Evolutionary conservation across 176 grass and related monocot species (phyloP), one percentile per base, ranked within the genome.

Genomic region (Cymbopogon citratus): DNA sequence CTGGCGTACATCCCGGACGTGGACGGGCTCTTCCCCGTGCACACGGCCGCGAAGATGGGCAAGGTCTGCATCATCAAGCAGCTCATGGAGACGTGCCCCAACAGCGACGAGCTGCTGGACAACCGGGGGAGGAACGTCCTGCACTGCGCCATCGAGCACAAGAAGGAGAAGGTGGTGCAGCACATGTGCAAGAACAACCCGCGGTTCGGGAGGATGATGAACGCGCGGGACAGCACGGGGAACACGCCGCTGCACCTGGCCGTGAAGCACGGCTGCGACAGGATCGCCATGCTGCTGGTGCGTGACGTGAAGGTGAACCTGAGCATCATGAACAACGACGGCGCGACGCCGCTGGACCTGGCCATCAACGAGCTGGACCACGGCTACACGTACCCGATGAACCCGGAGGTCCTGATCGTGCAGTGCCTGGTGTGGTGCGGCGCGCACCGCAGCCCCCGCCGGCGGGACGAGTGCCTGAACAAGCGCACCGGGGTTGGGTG

Each of bases 231-330:
- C 71, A 5, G 63, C 7, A 0, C n/a, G 6, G 83, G 83, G 19
- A 86, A 90, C 52, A 90, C 88, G 19, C 88, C 88, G 23, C 73
- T 90, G 43, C 88, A 90, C 77, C 76, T 90, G 48, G 84, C 88
- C 2, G 80, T 90, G 59, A 41, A 14, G 34, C 38, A 43, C 45
- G 70, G 62, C 11, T 1, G 36, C 66, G 23, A 67, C 33, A 11
- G 21, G 3, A 71, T 38, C 7, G 43, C 66, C 40, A 10, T 38
- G 33, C 68, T 61, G 35, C 74, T 90, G 10, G 3, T 75, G 21
- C 19, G 28, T 18, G 78, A 82, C 29, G 73, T 16, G 43, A 69
- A 21, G 38, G 84, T 83, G 35, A 70, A 54, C 19, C 57, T 69
- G 13, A 87, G 62, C 76, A 61, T 34, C 68, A 79, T 84, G 80